These are phyloP conservation scores for Solanum rostratum DNA, from an alignment of 257 asterid genomes.

Conservation along the genomic window DNA sequence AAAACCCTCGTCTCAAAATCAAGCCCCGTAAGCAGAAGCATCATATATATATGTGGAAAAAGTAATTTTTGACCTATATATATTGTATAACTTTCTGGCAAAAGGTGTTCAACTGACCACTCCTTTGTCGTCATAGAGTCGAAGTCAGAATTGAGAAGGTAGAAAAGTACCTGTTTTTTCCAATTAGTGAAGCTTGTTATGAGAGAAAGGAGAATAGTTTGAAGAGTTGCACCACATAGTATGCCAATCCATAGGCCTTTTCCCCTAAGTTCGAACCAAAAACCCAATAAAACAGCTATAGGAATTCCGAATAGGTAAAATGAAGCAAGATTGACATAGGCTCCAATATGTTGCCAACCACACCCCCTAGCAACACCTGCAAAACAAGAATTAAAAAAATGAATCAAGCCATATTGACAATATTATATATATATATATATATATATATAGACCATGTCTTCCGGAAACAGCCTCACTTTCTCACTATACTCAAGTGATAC, in stretches of 20 bases:
- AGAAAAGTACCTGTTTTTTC: conserved; percentile 15
- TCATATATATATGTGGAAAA: background rate
- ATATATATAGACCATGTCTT: no score
- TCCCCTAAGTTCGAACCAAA: conserved; percentile 49
- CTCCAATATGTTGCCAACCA: conserved; percentile 90
- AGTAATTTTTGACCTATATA: background rate
- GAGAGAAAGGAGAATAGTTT: conserved; percentile 26
- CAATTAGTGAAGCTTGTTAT: conserved; percentile 56
- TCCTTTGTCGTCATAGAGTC: no score
- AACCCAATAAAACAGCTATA: conserved; percentile 40
- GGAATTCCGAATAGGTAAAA: conserved; percentile 73
- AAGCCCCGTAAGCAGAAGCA: no score
- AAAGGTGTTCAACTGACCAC: background rate
- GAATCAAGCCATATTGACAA: background rate
- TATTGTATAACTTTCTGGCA: background rate
- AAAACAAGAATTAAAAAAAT: background rate
- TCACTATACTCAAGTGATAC: background rate
- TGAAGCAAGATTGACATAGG: conserved; percentile 61
- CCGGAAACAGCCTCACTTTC: no score
- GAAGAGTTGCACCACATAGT: conserved; percentile 46
- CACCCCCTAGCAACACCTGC: conserved; percentile 84
- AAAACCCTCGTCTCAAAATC: no score
- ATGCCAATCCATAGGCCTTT: conserved; percentile 74
- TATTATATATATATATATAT: background rate
- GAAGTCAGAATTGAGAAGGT: background rate